Conservation (phyloP, 148 eudicot genomes). For the Hydrangea macrophylla region DNA sequence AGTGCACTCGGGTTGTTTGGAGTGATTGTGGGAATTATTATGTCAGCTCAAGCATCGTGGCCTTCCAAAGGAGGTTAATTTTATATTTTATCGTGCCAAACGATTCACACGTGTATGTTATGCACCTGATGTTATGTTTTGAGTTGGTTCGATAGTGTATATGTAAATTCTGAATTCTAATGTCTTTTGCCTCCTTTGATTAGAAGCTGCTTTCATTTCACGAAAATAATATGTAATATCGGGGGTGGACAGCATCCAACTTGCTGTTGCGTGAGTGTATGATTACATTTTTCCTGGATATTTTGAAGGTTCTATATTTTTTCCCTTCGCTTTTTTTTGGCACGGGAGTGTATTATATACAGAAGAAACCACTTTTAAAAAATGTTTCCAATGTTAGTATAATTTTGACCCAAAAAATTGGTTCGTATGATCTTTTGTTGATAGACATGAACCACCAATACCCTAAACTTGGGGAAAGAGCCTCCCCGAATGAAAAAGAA, state of each 20-base stretch:
- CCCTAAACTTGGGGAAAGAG: too few relatives aligned
- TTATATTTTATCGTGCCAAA: not conserved
- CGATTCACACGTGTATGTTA: not conserved
- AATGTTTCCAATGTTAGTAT: too few relatives aligned
- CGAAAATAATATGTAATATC: not conserved
- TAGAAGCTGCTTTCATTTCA: not conserved
- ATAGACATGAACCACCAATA: too few relatives aligned
- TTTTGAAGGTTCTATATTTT: not conserved
- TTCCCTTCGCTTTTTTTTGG: too few relatives aligned
- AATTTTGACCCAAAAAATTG: too few relatives aligned
- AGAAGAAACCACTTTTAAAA: too few relatives aligned
- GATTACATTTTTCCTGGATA: not conserved
- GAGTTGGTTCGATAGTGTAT: not conserved
- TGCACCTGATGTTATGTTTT: not conserved
- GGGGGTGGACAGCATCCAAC: not conserved
- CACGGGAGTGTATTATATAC: too few relatives aligned
- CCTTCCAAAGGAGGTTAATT: slow-evolving; percentile 32
- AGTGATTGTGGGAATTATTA: slow-evolving; percentile 85
- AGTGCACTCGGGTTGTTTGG: slow-evolving; percentile 88
- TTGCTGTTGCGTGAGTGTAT: not conserved
- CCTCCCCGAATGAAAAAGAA: too few relatives aligned
- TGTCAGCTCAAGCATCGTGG: slow-evolving; percentile 95
- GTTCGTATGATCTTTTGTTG: too few relatives aligned
- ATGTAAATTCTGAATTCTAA: too few relatives aligned
- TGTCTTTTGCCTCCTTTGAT: not conserved